Percentiles rank a stretch among this genome's conserved stretches.
phyloP scores from a whole-genome alignment of 2,329 filamentous ascomycete species.

The Pezicula carpinea region DNA sequence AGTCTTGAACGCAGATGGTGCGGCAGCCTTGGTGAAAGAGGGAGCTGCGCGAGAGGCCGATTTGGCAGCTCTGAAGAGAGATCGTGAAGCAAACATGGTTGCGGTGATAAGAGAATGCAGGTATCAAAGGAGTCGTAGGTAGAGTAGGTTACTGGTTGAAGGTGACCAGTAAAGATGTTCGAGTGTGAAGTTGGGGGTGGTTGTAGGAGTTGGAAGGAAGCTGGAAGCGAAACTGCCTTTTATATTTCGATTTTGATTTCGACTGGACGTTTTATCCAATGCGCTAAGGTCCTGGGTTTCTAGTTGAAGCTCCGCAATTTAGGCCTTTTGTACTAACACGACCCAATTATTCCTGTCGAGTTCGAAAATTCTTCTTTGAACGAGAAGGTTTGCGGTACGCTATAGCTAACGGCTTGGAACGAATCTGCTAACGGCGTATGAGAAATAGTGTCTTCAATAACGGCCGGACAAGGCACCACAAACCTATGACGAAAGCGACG shows the following conservation, averaged over 20 bases:
- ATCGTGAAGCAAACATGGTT: conserved; percentile 21
- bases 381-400: no score
- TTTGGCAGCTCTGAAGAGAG: conserved; percentile 13
- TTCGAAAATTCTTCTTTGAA: no score
- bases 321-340: no score
- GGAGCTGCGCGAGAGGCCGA: conserved; percentile 3
- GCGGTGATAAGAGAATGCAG: neutral
- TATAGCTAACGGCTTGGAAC: neutral
- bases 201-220: neutral
- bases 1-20: conserved; percentile 20
- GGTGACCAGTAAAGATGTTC: neutral
- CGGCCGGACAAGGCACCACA: neutral
- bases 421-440: conserved; percentile 1
- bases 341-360: no score
- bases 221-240: neutral
- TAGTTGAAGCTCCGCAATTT: no score
- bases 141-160: neutral
- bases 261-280: no score
- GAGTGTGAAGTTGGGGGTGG: neutral
- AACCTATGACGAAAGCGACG: neutral
- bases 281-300: no score
- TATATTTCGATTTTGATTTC: neutral
- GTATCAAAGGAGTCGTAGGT: conserved; percentile 1
- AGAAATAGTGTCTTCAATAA: neutral
- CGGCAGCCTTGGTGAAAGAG: conserved; percentile 4